Base-by-base conservation (phyloP, 352 stramenopile species). In the Phytopythium chamaehyphon region DNA sequence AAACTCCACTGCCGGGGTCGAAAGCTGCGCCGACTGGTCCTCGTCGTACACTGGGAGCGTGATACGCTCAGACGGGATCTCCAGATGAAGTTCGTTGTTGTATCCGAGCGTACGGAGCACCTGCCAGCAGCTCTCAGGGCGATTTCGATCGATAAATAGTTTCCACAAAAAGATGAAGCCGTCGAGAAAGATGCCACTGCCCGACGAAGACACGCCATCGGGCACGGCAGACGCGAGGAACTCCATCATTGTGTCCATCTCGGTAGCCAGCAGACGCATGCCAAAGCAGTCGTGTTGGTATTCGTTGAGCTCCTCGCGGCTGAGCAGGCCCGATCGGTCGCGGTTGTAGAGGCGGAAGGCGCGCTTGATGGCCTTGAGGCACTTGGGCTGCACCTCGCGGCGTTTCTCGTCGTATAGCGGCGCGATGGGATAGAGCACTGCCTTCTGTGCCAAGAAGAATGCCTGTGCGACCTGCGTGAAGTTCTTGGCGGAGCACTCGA, bases 261-360 rank as follows among this genome's bases (percentile, higher is more conserved):
- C 86, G 9, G 71, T 71, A 2, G 74, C 67, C 28, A 93, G 66
- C 58, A 96, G 66, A 5, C 78, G 76, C 55, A 92, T 86, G 9
- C 80, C 77, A 61, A 95, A 96, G 60, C 83, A 96, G 51, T 89
- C 79, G 38, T 92, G 76, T 59, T 96, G 87, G 52, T 94, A 95
- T 43, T 92, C 78, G 44, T 95, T 95, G 23, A 96, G 69, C 52
- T 96, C 87, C 14, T 92, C 78, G 8, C 88, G 78, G 48, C 67
- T 95, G 16, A 96, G 64, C 21, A 94, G 68, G 0, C 86, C 87
- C 38, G 82, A 86, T 33, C 79, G 76, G 51, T 95, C 83, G 12
- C 71, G 72, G 43, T 95, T 88, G 55, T 92, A 95, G 26, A 95
- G 61, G 1, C 85, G 85, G 47, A 96, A 96, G 6, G 82, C 76